Evolutionary conservation across 352 stramenopile species (phyloP).

Genomic region (Globisporangium recalcitrans): DNA sequence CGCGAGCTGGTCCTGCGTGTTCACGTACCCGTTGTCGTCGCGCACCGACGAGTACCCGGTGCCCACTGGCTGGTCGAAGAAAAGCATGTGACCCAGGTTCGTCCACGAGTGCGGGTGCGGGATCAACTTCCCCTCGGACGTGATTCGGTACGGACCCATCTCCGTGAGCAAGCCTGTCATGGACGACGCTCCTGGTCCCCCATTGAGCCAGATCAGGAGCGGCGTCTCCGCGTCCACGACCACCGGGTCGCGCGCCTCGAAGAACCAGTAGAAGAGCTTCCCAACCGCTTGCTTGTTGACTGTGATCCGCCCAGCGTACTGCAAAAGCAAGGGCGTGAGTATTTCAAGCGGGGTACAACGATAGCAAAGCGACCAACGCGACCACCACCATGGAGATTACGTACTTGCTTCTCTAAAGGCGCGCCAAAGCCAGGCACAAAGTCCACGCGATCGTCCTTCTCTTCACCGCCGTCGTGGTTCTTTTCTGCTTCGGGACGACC

Average conservation of each 20-base stretch:
- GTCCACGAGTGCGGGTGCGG: constrained; percentile 68
- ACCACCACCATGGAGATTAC: constrained; percentile 15
- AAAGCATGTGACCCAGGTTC: constrained; percentile 76
- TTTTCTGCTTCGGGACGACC: constrained; percentile 3
- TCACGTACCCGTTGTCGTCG: constrained; percentile 66
- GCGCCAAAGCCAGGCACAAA: constrained; percentile 68
- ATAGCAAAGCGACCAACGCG: not conserved
- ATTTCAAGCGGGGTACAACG: not conserved
- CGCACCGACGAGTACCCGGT: constrained; percentile 74
- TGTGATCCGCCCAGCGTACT: constrained; percentile 67
- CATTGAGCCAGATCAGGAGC: constrained; percentile 79
- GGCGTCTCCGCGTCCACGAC: constrained; percentile 48
- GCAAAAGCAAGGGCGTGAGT: constrained; percentile 1
- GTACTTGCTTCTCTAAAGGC: constrained; percentile 60
- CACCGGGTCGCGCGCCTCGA: constrained; percentile 49
- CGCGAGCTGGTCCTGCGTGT: constrained; percentile 59
- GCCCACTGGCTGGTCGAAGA: constrained; percentile 79
- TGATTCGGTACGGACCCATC: constrained; percentile 76
- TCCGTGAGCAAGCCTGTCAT: constrained; percentile 77
- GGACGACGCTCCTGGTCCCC: constrained; percentile 67
- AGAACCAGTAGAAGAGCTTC: constrained; percentile 86
- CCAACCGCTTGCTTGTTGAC: constrained; percentile 53
- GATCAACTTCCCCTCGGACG: constrained; percentile 58
- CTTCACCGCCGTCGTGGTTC: constrained; percentile 4
- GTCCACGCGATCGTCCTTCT: constrained; percentile 34